Evolutionary conservation across 495 filamentous ascomycete genomes (phyloP), one percentile per base, ranked within the genome.

Genomic region (Oleoguttula mirabilis): DNA sequence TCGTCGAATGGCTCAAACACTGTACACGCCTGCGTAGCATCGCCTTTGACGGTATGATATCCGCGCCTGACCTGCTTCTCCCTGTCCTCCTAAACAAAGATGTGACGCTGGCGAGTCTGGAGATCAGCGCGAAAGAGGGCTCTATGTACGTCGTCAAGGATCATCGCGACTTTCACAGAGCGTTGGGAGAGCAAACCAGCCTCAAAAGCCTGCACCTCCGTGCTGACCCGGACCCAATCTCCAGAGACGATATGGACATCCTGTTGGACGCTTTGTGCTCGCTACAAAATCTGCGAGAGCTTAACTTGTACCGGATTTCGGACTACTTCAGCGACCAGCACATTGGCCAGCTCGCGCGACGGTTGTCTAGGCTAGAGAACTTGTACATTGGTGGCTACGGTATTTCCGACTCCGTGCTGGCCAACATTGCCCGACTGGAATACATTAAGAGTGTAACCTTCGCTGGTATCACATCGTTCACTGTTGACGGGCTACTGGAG

Each of bases 11-110:
- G 72, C 59, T 80, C 12, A 52, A 64, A 22, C 62, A 63, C 6
- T 85, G 80, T 56, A 62, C 66, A 25, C 56, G 55, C 4, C 64
- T 86, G 11, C 61, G 55, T 25, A 53, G 61, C 7, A 54, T 85
- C 6, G 61, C 60, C 8, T 56, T 86, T 21, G 52, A 52, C 17
- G 59, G 63, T 27, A 58, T 84, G n/a, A 48, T 65, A 2, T 65
- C 68, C 21, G 69, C 68, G 20, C 52, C 73, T 1, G 48, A 56
- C 4, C 58, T 86, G 3, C 50, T 80, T 2, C 66, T 66, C 6
- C 65, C 73, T 10, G 52, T 77, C 4, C 60, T 83, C 0, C 50
- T 70, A 12, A 65, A 68, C 16, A 59, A 73, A 30, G 59, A 64
- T 15, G 63, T 77, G 15, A 60, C 55, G 15, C 62, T 76, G 19